phyloP scores from a whole-genome alignment of 129 eudicot species.

The Cynara cardunculus region DNA sequence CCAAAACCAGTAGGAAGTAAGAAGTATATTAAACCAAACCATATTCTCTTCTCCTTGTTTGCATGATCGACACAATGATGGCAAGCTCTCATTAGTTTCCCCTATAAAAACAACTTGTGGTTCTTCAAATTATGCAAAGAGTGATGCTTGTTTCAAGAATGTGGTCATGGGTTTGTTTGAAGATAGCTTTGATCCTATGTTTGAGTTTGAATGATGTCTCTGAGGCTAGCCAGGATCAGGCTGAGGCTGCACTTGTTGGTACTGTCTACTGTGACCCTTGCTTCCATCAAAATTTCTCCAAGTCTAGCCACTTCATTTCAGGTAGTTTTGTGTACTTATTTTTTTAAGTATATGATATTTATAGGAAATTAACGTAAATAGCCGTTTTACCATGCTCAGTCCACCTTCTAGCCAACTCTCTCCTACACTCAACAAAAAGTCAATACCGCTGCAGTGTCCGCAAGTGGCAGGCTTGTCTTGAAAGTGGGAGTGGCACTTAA shows the following conservation, averaged over 20 bases:
- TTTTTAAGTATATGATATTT: background rate
- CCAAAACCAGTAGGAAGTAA: conserved; percentile 10
- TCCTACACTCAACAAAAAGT: too few species aligned
- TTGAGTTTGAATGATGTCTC: conserved; percentile 26
- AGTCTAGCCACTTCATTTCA: conserved; percentile 68
- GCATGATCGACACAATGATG: conserved; percentile 1
- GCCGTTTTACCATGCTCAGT: too few species aligned
- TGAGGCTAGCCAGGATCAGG: conserved; percentile 27
- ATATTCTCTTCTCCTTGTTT: background rate
- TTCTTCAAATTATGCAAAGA: conserved; percentile 2
- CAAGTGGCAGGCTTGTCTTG: too few species aligned
- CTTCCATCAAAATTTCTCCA: conserved; percentile 45
- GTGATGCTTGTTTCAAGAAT: conserved; percentile 14
- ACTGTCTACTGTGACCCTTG: conserved; percentile 86
- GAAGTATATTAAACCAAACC: conserved; percentile 8
- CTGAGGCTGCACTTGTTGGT: conserved; percentile 54
- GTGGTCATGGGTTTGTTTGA: conserved; percentile 25
- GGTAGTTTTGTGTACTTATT: conserved; percentile 40
- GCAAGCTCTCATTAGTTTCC: conserved; percentile 1
- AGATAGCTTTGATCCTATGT: conserved; percentile 33
- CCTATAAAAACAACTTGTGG: background rate
- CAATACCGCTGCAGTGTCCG: too few species aligned
- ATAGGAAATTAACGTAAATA: too few species aligned
- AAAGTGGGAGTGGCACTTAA: too few species aligned
- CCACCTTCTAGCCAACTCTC: too few species aligned